phyloP scores from a whole-genome alignment of 2,329 filamentous ascomycete species.

The Dothideomycetes sp. region DNA sequence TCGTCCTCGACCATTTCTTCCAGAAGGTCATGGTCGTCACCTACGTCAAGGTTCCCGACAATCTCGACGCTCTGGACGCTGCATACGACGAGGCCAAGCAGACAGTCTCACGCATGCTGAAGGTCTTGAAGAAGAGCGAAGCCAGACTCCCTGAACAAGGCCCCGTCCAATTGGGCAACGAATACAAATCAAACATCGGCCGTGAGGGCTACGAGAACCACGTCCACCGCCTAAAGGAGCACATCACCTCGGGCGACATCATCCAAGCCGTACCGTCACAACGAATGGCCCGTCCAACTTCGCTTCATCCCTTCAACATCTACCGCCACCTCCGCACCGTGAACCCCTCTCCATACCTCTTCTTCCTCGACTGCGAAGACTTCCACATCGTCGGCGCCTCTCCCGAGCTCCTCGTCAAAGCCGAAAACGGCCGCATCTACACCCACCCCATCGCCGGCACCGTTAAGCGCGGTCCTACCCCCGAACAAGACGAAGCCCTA shows the following conservation, averaged over 20 bases:
- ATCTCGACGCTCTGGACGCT: constrained; percentile 45
- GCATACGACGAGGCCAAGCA: constrained; percentile 61
- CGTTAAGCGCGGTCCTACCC: constrained; percentile 72
- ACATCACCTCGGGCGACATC: constrained; percentile 87
- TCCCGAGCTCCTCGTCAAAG: constrained; percentile 88
- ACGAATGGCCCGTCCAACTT: constrained; percentile 79
- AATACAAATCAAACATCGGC: constrained; percentile 89
- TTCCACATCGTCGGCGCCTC: constrained; percentile 95
- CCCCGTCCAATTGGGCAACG: constrained; percentile 61
- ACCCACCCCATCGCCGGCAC: constrained; percentile 97
- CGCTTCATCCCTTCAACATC: constrained; percentile 93
- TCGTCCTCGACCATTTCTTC: constrained; percentile 92
- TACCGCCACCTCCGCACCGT: constrained; percentile 94
- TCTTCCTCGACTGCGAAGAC: constrained; percentile 83
- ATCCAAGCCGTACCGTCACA: constrained; percentile 97
- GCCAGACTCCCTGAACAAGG: constrained; percentile 57
- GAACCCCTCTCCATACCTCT: constrained; percentile 94
- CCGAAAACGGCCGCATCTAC: constrained; percentile 76
- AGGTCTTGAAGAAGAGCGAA: constrained; percentile 62
- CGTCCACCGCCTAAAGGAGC: constrained; percentile 75
- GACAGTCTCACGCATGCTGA: constrained; percentile 58
- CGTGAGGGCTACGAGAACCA: constrained; percentile 82
- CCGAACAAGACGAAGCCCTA: constrained; percentile 71
- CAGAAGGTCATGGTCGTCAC: constrained; percentile 90
- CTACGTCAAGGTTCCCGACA: constrained; percentile 61